Evolutionary conservation across 805 yeast species (phyloP), one percentile per base, ranked within the genome.

Genomic region (Hanseniaspora clermontiae): DNA sequence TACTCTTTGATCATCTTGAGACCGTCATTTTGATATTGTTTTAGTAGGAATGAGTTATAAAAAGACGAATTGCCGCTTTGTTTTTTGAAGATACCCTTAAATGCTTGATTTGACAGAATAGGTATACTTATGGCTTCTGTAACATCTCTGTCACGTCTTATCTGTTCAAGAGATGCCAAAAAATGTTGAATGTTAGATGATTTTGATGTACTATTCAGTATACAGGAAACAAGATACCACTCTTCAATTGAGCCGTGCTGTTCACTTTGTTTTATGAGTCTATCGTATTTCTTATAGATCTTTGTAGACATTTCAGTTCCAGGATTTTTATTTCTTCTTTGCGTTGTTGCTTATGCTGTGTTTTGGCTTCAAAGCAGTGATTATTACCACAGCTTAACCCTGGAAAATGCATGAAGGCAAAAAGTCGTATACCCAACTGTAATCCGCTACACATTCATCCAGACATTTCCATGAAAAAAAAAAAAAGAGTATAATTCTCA

Each of bases 21-120:
- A 2, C 47, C 49, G n/a, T 53, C 51, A 12, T 24, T 34, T 19
- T 46, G 49, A 14, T 38, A 53, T 7, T 46, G 43, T 11, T 39
- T 45, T 2, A 53, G 11, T 14, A 29, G 12, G 20, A 53, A 53
- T n/a, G 57, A 46, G 2, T 15, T 37, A 29, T 53, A 53, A 3
- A n/a, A 12, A 5, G 49, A 36, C 4, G 45, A 37, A 15, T 53
- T 37, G 2, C 49, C 49, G 8, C 27, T 20, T 15, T 46, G 34
- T 17, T 53, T 53, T 31, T 39, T 46, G 15, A 53, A 53, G 11
- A 53, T 53, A 2, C 57, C 57, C 37, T 53, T 53, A 12, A 53
- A 53, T 15, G 10, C 31, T n/a, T 31, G 49, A 15, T 53, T 53
- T 3, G 57, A 45, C 10, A 53, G 10, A 2, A 53, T 39, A 9